Percentiles rank a stretch among this genome's conserved stretches.
phyloP scores from a whole-genome alignment of 2,329 filamentous ascomycete genomes.

The Aspergillus vadensis region DNA sequence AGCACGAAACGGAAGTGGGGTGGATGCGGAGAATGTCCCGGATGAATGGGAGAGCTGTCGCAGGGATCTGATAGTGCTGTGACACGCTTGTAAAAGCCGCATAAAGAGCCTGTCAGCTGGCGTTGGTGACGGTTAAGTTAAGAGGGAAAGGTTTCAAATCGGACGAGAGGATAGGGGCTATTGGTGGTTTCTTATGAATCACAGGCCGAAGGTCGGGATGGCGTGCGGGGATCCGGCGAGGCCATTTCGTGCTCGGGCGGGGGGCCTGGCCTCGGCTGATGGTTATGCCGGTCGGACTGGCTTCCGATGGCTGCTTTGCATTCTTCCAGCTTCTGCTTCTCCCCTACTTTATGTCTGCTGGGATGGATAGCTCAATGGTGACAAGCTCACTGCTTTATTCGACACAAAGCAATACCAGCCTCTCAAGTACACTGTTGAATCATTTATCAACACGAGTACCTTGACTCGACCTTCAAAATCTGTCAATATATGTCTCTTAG shows the following conservation, averaged over 20 bases:
- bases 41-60: slow-evolving; percentile 20
- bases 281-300: slow-evolving; percentile 25
- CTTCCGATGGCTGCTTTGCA: slow-evolving; percentile 9
- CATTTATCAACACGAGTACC: no score
- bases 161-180: not conserved
- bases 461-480: no score
- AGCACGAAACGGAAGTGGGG: slow-evolving; percentile 22
- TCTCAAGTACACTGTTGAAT: no score
- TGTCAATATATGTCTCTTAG: no score
- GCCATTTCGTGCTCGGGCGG: slow-evolving; percentile 17
- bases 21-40: slow-evolving; percentile 20
- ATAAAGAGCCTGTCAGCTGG: slow-evolving; percentile 24
- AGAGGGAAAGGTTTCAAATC: not conserved
- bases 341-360: no score
- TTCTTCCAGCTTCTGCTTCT: not conserved
- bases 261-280: slow-evolving; percentile 17
- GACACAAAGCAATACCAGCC: no score
- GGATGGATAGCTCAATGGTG: no score
- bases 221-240: slow-evolving; percentile 23
- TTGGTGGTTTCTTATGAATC: slow-evolving; percentile 8
- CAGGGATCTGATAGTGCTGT: slow-evolving; percentile 28
- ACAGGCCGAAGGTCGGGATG: slow-evolving; percentile 13
- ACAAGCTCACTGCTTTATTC: no score
- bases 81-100: slow-evolving; percentile 27
- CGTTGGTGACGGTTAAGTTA: not conserved